phyloP scores from a whole-genome alignment of 2,329 filamentous ascomycete species.

The Gnomoniopsis sp. region DNA sequence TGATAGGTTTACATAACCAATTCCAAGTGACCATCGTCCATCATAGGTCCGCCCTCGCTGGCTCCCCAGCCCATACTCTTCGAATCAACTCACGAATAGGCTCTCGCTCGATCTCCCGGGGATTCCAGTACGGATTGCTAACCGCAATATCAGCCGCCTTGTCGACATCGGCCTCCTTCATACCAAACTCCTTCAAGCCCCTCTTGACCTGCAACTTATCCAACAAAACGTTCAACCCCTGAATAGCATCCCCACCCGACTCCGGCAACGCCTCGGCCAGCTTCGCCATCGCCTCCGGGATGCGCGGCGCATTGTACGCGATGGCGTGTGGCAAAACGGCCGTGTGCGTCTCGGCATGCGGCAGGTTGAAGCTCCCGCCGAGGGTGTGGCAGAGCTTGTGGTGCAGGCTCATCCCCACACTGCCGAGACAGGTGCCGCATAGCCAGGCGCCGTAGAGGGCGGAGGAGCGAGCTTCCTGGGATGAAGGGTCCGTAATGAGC shows the following conservation, averaged over 20 bases:
- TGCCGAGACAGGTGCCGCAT: constrained; percentile 58
- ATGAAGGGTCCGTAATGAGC: constrained; percentile 43
- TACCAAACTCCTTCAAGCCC: constrained; percentile 49
- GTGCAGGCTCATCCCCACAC: constrained; percentile 60
- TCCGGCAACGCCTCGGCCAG: constrained; percentile 52
- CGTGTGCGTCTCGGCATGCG: constrained; percentile 64
- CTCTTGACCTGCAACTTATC: constrained; percentile 49
- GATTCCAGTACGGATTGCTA: constrained; percentile 56
- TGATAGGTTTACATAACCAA: too few species aligned
- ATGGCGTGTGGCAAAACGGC: constrained; percentile 60
- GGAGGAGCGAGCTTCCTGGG: constrained; percentile 42
- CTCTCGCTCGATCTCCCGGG: constrained; percentile 46
- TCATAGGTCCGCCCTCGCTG: constrained; percentile 48
- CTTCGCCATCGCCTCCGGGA: constrained; percentile 49
- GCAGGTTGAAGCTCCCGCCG: constrained; percentile 60
- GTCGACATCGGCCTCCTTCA: constrained; percentile 56
- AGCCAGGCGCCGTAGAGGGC: constrained; percentile 65
- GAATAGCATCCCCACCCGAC: constrained; percentile 55
- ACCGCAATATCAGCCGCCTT: constrained; percentile 54
- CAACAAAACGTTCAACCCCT: constrained; percentile 54
- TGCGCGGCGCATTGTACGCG: constrained; percentile 57
- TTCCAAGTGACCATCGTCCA: not conserved
- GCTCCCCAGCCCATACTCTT: constrained; percentile 55
- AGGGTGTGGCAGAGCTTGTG: constrained; percentile 67
- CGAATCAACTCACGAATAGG: constrained; percentile 53